phyloP scores from a whole-genome alignment of 2,329 filamentous ascomycete genomes.

The Escovopsis sp. region DNA sequence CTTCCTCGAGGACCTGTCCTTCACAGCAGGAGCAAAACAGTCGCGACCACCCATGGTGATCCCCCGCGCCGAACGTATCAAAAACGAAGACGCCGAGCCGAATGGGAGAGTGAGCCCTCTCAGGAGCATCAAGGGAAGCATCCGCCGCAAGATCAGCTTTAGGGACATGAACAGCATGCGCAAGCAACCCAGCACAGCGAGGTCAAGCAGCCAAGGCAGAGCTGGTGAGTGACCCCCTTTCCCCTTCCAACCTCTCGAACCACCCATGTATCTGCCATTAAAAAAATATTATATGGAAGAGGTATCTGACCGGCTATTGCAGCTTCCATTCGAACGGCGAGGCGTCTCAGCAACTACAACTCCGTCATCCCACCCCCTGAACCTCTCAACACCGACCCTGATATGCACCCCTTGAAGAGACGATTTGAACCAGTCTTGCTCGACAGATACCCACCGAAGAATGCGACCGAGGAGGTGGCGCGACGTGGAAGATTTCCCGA shows the following conservation, averaged over 20 bases:
- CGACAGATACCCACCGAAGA: conserved; percentile 80
- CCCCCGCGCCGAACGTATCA: conserved; percentile 68
- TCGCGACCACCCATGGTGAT: conserved; percentile 58
- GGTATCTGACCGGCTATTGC: conserved; percentile 7
- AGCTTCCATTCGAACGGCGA: conserved; percentile 62
- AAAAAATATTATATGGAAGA: no score
- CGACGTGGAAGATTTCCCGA: conserved; percentile 81
- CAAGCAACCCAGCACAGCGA: conserved; percentile 62
- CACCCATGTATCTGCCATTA: no score
- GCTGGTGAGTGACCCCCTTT: conserved; percentile 25
- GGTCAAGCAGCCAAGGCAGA: conserved; percentile 44
- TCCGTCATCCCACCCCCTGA: conserved; percentile 92
- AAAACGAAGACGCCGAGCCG: conserved; percentile 49
- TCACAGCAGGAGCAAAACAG: conserved; percentile 70
- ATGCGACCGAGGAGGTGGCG: conserved; percentile 64
- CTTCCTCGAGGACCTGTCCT: conserved; percentile 83
- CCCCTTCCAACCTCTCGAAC: no score
- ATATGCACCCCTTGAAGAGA: conserved; percentile 91
- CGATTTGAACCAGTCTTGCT: conserved; percentile 93
- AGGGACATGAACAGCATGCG: conserved; percentile 91
- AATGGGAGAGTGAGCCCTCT: conserved; percentile 41
- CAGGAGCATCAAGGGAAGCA: conserved; percentile 60
- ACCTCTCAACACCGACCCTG: conserved; percentile 72
- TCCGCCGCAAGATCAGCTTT: conserved; percentile 83
- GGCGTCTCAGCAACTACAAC: conserved; percentile 90